Evolutionary conservation across 2,329 filamentous ascomycete genomes (phyloP), one percentile per base, ranked within the genome.

Genomic region (Grosmannia penicillata): DNA sequence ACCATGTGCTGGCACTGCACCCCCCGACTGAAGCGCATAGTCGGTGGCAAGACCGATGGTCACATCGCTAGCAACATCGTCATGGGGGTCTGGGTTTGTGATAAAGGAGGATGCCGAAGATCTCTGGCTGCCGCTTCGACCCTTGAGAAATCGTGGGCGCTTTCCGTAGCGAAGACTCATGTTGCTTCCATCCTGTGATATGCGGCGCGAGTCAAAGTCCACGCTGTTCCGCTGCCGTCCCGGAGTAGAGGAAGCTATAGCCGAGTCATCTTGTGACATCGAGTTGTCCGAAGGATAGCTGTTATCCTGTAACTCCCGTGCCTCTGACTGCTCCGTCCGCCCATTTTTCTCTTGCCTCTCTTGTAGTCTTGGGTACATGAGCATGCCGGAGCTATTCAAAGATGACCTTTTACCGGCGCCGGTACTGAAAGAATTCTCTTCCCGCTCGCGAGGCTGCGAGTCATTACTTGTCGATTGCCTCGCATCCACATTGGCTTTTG

Each of bases 1-100:
- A 8, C 64, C 69, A 43, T 61, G 51, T 1, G 65, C 63, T 2
- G 83, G 75, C 5, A 74, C 64, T 11, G 83, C 81, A 21, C 85
- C 83, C 15, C 83, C 85, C 3, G 83, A 82, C 50, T 93, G 83
- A 26, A 93, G 62, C 19, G 83, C 82, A 57, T 80, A 91, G 55
- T 94, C 86, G 8, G 76, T 75, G 7, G 80, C 65, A 9, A 65
- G 51, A 7, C 65, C 79, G 15, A 84, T 62, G 6, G 82, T 86
- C 4, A 69, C 70, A 46, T 93, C 85, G 51, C 78, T 89, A n/a
- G 73, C 74, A 8, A 62, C 65, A 44, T 82, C 78, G 26, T 75
- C 70, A 32, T 65, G 56, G 6, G 59, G 59, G n/a, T 71, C 69
- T 2, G 62, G 53, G 36, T 68, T 71, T 14, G 67, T 67, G n/a